Evolutionary conservation across 345 rosid genomes (phyloP).

Genomic region (Boechera stricta): DNA sequence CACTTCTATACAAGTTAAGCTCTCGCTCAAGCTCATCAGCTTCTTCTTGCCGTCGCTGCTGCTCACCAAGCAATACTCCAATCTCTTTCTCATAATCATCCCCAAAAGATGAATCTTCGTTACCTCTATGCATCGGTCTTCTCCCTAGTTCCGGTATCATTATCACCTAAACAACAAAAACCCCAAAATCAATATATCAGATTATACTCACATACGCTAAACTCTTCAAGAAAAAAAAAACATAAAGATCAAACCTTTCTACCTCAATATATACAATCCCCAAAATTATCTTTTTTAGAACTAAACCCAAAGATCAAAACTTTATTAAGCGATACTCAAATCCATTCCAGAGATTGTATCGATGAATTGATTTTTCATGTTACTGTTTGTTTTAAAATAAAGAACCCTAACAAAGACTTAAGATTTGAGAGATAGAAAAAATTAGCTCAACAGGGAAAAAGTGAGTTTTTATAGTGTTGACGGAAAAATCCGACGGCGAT

Average conservation of each 20-base stretch:
- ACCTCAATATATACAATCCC: conserved; percentile 47
- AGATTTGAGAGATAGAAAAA: conserved; percentile 22
- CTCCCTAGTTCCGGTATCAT: conserved; percentile 37
- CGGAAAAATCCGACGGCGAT: conserved; percentile 89
- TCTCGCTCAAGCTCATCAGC: conserved; percentile 73
- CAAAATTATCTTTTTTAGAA: conserved; percentile 35
- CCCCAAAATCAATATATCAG: neutral
- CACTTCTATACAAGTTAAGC: conserved; percentile 74
- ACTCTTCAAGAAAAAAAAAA: conserved; percentile 16
- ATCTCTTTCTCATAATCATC: conserved; percentile 81
- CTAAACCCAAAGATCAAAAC: conserved; percentile 50
- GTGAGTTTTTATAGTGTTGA: conserved; percentile 43
- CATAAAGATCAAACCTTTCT: conserved; percentile 46
- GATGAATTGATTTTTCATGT: conserved; percentile 20
- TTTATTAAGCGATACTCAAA: conserved; percentile 41
- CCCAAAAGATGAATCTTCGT: conserved; percentile 70
- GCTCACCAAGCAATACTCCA: conserved; percentile 59
- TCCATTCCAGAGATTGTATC: conserved; percentile 4
- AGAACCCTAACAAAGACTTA: conserved; percentile 34
- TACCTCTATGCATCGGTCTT: conserved; percentile 68
- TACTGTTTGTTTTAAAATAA: conserved; percentile 15
- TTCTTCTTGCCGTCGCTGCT: conserved; percentile 62
- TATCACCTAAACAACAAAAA: conserved; percentile 5
- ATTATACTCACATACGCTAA: neutral
- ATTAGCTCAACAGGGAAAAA: neutral